Evolutionary conservation across 2,329 filamentous ascomycete species (phyloP), one percentile per base, ranked within the genome.

Genomic region (Talaromyces albobiverticillius): DNA sequence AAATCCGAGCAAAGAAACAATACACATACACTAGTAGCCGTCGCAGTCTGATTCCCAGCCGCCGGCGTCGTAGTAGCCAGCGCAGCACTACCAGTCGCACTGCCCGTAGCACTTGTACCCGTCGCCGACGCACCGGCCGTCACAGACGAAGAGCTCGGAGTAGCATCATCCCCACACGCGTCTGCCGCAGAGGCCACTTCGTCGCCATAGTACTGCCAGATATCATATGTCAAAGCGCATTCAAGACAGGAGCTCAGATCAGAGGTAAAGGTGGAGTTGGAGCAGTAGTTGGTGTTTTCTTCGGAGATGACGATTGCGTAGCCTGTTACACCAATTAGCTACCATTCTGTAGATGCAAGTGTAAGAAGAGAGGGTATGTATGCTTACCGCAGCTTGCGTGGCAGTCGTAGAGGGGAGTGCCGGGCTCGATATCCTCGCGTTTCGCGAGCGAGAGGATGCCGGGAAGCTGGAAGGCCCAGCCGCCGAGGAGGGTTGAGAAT

Each of bases 121-220:
- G 43, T 31, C 16, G 38, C 55, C 10, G 29, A 14, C 16, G 53
- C 32, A 20, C 29, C 31, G 16, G 32, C 47, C 42, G 34, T 25
- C 34, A 43, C 51, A 9, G 51, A 53, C 3, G 51, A 53, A 7
- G 51, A 23, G 20, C 51, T 53, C 4, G 51, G 51, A 13, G 51
- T 53, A 8, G 42, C 42, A 53, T 47, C 20, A 46, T 53, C 67
- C 56, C 75, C 75, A 8, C 60, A 67, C 13, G 54, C 51, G 14
- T 67, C 57, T 11, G 76, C 76, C 20, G 71, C 74, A 1, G 60
- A 59, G 16, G 60, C 57, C 18, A 79, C 70, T 9, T 67, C 64
- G 16, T 59, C 53, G 14, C 74, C 71, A 47, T 79, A 79, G 56
- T 71, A 68, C 41, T 69, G 60, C 76, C 76, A 79, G 59, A 79